phyloP scores from a whole-genome alignment of 1,139 yeast genomes.

The Ogataea hybrid region DNA sequence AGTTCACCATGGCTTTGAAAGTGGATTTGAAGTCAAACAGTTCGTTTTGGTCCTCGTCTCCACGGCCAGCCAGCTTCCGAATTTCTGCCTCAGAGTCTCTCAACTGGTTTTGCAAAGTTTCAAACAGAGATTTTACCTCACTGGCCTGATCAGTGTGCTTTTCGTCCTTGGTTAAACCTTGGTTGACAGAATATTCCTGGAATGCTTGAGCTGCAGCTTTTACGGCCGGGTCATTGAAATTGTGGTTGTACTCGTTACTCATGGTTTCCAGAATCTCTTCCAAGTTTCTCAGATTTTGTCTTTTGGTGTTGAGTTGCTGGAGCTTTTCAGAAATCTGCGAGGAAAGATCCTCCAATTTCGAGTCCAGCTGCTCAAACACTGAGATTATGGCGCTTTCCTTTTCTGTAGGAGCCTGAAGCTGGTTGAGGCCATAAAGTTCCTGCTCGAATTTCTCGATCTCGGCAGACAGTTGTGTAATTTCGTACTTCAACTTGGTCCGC shows the following conservation, averaged over 20 bases:
- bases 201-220: constrained; percentile 64
- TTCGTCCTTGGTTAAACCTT: constrained; percentile 15
- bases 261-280: constrained; percentile 47
- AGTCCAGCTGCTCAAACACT: constrained; percentile 10
- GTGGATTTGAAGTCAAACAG: constrained; percentile 1
- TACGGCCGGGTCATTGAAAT: constrained; percentile 87
- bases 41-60: background rate
- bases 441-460: constrained; percentile 17
- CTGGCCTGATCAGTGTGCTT: background rate
- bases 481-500: constrained; percentile 9
- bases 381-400: constrained; percentile 13
- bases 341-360: constrained; percentile 8
- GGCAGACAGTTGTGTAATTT: constrained; percentile 14
- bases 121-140: constrained; percentile 8
- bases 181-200: constrained; percentile 52
- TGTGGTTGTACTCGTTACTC: constrained; percentile 71
- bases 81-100: constrained; percentile 9
- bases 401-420: constrained; percentile 5
- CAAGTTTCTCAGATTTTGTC: constrained; percentile 31
- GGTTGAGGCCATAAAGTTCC: constrained; percentile 12
- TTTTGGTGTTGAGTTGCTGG: constrained; percentile 1
- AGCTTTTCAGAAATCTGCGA: constrained; percentile 5
- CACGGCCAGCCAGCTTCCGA: background rate
- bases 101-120: constrained; percentile 12
- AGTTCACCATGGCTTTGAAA: constrained; percentile 11